Base-by-base conservation (phyloP, 345 rosid genomes). In the sweet orange (Citrus sinensis) region DNA sequence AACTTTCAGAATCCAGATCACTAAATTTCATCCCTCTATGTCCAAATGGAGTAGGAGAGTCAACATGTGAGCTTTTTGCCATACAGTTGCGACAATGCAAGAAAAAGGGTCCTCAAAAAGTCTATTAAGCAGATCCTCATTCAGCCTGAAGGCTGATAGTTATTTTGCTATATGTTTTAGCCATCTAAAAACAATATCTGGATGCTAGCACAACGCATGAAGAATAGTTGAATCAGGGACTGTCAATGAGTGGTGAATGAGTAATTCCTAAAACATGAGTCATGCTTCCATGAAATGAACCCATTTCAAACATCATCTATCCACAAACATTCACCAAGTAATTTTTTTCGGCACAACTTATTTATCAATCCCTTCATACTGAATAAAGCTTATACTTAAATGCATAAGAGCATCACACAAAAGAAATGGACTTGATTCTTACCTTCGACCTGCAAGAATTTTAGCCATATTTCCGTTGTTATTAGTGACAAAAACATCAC, bases 381-480 rank as follows among this genome's bases (percentile, higher is more conserved):
- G n/a, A 71, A 19, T 2, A 61, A 63, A 51, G n/a, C n/a, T 6
- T 8, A 67, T 7, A 62, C 9, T 11, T 20, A 62, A 8, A 70
- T 19, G 64, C 63, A 55, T 55, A 20, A 55, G 39, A 54, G 9
- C 64, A 20, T 25, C 37, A 70, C 10, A 46, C 25, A 66, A 55
- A 64, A 73, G 27, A 62, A 59, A 73, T 51, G 46, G 59, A 78
- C 27, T 69, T 66, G 58, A 68, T 20, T 74, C 89, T 90, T 80
- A 97, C 99, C 99, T 97, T 89, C 94, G 83, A 72, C 99, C 99
- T 10, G 99, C 96, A 76, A 97, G 98, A 84, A 93, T 93, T 89
- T 93, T 97, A 80, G 98, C 99, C 99, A 97, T 97, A 71, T 97
- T 97, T 83, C 98, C 99, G 62, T 97, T 97, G 74, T 97, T 97